Base-by-base conservation (phyloP, 2,329 filamentous ascomycete species). In the Uncinocarpus reesii region DNA sequence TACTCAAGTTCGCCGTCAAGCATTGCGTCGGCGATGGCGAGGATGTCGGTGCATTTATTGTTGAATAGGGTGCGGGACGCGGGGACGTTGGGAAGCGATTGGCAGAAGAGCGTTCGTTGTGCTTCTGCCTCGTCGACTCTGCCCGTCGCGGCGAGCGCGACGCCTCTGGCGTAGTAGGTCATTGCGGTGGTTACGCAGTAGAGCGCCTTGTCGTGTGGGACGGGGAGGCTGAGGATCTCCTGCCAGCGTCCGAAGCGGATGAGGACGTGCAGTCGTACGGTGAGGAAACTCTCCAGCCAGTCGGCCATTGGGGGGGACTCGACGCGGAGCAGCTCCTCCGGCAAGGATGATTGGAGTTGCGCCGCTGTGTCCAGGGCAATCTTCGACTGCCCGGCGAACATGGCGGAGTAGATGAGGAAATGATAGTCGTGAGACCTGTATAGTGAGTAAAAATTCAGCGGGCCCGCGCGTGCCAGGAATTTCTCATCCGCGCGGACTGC, bases 341-440 rank as follows among this genome's bases (percentile, higher is more conserved):
- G 76, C 3, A 88, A 65, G 0, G 78, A 77, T 0, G 64, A 65
- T 57, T 87, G 82, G 41, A 88, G 72, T 37, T 71, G 67, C 0
- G 59, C 55, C 0, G 77, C 75, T 0, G 81, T 80, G 0, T 82
- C 74, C 1, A 88, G 61, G 0, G 83, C 81, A 8, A 81, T 68
- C 20, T 66, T 60, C 1, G 72, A 82, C 59, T 83, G 77, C 0
- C 80, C 85, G 0, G 82, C 77, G 55, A 89, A 83, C 83, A 89
- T 86, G 49, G 84, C 83, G 0, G 81, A 80, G 59, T 89, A 89
- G 42, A 88, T 75, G 1, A 78, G 74, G 54, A 85, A 87, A 59
- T 89, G 84, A 56, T 81, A 81, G 58, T 89, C 73, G 60, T 90
- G 85, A 42, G 77, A 75, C 11, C 84, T 76, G 60, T 89, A 90